These are phyloP conservation scores for Dicorynia guianensis DNA, from an alignment of 306 rosid species.

Conservation along the genomic window DNA sequence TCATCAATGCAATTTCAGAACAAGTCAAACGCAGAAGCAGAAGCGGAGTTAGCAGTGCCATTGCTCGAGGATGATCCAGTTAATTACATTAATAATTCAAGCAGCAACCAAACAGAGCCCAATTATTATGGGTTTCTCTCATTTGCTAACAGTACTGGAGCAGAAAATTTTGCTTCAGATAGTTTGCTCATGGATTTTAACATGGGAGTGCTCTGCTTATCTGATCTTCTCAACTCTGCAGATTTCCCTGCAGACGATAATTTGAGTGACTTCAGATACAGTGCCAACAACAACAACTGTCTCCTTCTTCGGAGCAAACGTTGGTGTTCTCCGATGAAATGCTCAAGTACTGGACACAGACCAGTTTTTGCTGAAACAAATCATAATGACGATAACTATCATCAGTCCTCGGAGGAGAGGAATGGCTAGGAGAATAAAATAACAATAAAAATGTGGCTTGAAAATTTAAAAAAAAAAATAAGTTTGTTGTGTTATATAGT, in stretches of 20 bases:
- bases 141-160: neutral
- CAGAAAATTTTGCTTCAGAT: neutral
- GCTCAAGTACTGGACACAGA: slow-evolving; percentile 46
- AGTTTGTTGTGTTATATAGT: neutral
- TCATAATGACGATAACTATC: slow-evolving; percentile 22
- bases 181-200: slow-evolving; percentile 37
- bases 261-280: slow-evolving; percentile 16
- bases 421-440: neutral
- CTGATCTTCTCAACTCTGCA: slow-evolving; percentile 49
- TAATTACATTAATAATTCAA: neutral
- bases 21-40: slow-evolving; percentile 3
- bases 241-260: slow-evolving; percentile 29
- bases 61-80: neutral
- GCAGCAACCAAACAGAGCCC: neutral
- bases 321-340: slow-evolving; percentile 35
- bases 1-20: slow-evolving; percentile 25
- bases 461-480: too few relatives aligned
- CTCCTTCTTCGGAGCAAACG: slow-evolving; percentile 42
- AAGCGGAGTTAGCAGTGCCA: neutral
- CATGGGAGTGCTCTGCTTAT: slow-evolving; percentile 37
- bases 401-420: slow-evolving; percentile 33
- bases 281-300: neutral
- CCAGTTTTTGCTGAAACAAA: neutral
- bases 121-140: neutral
- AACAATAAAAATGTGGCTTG: too few relatives aligned